Percentiles rank a stretch among this genome's conserved stretches.
phyloP scores from a whole-genome alignment of 306 rosid species.

The Pterocarpus santalinus region DNA sequence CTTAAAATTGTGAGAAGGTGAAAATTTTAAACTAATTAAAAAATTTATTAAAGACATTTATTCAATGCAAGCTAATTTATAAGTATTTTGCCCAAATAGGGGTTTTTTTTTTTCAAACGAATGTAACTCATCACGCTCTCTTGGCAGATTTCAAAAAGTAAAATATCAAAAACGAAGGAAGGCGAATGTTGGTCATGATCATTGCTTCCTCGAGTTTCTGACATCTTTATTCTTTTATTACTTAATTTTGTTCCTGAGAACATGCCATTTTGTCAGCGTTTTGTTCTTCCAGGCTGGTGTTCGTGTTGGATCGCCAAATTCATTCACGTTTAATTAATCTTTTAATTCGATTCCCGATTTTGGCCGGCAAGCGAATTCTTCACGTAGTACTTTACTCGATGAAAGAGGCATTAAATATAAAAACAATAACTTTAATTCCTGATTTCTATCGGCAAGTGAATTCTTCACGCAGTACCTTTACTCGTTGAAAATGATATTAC shows the following conservation, averaged over 20 bases:
- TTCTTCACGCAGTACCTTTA: too few relatives aligned
- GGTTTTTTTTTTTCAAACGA: too few relatives aligned
- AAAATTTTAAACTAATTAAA: too few relatives aligned
- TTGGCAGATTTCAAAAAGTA: neutral
- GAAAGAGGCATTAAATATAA: too few relatives aligned
- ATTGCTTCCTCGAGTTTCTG: conserved; percentile 48
- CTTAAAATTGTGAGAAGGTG: too few relatives aligned
- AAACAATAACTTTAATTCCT: too few relatives aligned
- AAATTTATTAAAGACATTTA: too few relatives aligned
- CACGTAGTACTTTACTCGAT: neutral
- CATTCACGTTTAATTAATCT: conserved; percentile 1
- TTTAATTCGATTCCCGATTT: conserved; percentile 22
- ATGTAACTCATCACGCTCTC: neutral
- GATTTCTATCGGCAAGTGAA: too few relatives aligned
- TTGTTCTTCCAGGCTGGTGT: conserved; percentile 41
- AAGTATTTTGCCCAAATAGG: too few relatives aligned
- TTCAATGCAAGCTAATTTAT: too few relatives aligned
- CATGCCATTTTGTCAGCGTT: conserved; percentile 45
- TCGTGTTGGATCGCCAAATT: conserved; percentile 11
- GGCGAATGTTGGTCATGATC: conserved; percentile 49
- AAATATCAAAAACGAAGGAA: neutral
- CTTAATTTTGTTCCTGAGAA: conserved; percentile 29
- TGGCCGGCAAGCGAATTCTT: conserved; percentile 33
- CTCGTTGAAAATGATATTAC: too few relatives aligned
- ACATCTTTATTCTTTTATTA: neutral